A percentile compares a stretch with the other conserved stretches of the same genome.
Conservation (phyloP, 208 protist genomes). For the Acanthamoeba sp. region DNA sequence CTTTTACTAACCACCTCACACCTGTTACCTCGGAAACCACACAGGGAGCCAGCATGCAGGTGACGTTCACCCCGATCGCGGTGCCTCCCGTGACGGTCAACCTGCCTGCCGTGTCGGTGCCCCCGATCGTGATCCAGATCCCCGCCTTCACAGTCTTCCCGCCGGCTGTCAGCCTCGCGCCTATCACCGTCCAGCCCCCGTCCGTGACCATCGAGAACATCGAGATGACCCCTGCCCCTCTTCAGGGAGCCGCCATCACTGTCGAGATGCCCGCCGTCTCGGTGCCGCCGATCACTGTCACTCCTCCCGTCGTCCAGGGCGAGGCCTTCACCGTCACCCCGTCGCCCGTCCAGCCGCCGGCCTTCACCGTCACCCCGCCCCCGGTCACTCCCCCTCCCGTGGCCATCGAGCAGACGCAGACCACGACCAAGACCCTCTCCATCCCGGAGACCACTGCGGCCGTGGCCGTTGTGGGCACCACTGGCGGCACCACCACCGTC, state of each 20-base stretch:
- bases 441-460: constrained; percentile 5
- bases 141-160: constrained; percentile 40
- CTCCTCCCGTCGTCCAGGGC: not conserved
- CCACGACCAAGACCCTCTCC: not conserved
- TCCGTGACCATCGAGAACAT: not conserved
- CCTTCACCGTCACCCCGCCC: constrained; percentile 41
- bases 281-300: constrained; percentile 12
- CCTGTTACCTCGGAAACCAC: no score
- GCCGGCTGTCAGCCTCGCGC: not conserved
- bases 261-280: constrained; percentile 19
- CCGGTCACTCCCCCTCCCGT: constrained; percentile 26
- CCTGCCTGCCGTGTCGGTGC: constrained; percentile 19
- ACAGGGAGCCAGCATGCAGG: not conserved
- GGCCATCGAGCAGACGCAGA: constrained; percentile 23
- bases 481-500: not conserved
- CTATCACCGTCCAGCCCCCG: constrained; percentile 44
- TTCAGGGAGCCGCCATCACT: constrained; percentile 22
- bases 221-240: not conserved
- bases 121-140: constrained; percentile 56
- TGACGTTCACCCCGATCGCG: constrained; percentile 17
- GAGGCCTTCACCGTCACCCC: constrained; percentile 1
- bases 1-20: no score
- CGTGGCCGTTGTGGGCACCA: not conserved
- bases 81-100: constrained; percentile 5
- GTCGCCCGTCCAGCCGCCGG: not conserved